phyloP scores from a whole-genome alignment of 2,329 filamentous ascomycete genomes.

The Diplodia scrobiculata region DNA sequence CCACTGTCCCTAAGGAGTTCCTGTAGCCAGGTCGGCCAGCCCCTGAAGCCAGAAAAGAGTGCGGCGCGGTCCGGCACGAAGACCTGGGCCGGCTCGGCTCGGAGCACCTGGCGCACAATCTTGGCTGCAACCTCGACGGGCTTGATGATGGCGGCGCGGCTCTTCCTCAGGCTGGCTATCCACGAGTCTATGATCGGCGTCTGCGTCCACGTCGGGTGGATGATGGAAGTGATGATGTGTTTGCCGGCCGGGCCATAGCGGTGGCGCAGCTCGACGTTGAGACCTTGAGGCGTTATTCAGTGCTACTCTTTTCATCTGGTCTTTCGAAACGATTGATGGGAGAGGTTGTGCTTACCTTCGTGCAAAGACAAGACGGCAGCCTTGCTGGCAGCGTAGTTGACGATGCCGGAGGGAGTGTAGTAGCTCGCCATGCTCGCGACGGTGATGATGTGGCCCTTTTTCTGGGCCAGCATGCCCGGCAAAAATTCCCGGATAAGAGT shows the following conservation, averaged over 20 bases:
- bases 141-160: slow-evolving; percentile 32
- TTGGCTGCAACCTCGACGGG: slow-evolving; percentile 34
- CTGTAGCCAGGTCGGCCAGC: slow-evolving; percentile 37
- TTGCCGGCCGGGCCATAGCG: slow-evolving; percentile 35
- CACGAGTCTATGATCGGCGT: slow-evolving; percentile 36
- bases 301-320: not conserved
- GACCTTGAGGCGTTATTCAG: slow-evolving; percentile 30
- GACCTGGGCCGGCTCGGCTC: slow-evolving; percentile 35
- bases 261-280: slow-evolving; percentile 37
- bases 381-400: slow-evolving; percentile 40
- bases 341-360: slow-evolving; percentile 32
- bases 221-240: slow-evolving; percentile 38
- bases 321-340: too few species aligned
- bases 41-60: slow-evolving; percentile 31
- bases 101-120: slow-evolving; percentile 37
- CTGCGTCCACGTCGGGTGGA: slow-evolving; percentile 38
- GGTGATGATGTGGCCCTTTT: slow-evolving; percentile 39
- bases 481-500: slow-evolving; percentile 39
- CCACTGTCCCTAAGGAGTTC: slow-evolving; percentile 31
- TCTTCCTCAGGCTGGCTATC: slow-evolving; percentile 31
- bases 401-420: slow-evolving; percentile 33
- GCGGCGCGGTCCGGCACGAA: slow-evolving; percentile 34
- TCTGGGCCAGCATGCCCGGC: slow-evolving; percentile 38
- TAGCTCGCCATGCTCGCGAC: slow-evolving; percentile 41
- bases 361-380: slow-evolving; percentile 37